Evolutionary conservation across 2,329 filamentous ascomycete species (phyloP), one percentile per base, ranked within the genome.

Genomic region (Aspergillus novofumigatus): DNA sequence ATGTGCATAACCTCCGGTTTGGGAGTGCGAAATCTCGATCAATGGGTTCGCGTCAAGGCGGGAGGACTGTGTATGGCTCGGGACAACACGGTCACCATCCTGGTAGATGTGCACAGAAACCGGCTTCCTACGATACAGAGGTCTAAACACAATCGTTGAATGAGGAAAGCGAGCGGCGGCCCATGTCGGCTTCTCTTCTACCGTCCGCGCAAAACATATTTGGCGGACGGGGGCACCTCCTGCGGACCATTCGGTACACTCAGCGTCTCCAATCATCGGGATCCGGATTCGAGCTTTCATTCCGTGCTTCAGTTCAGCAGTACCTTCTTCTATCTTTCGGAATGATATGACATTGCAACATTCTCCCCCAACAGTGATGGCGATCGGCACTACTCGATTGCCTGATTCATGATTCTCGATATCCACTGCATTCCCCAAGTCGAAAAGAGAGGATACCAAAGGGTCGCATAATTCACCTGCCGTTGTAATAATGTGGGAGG

Each of bases 191-290:
- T 67, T 69, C 55, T 76, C 71, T 26, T 80, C 75, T 1, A 77
- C 64, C 17, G 71, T 60, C 42, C 77, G 73, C 10, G 81, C 75
- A 65, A 84, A 84, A 62, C 72, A 75, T 3, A 86, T 67, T 62
- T 86, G 83, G 59, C 78, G 79, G 55, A 86, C 78, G 1, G 81
- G 78, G 2, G 77, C 75, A 14, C 78, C 78, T 52, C 72, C 71
- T 29, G 76, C 74, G 32, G 72, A 72, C 82, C 82, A 86, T 61
- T 75, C 76, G 6, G 74, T 74, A 52, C 69, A 69, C 32, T 81
- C 78, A 25, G 73, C 69, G 49, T 69, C 59, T n/a, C 71, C 69
- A 28, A 80, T 67, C 1, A 73, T 73, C 6, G 77, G 77, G 1
- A 79, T 59, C 68, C 71, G 56, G 77, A 68, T 67, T 67, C 74